Conservation (phyloP, 129 eudicot species). For the Escallonia rubra region DNA sequence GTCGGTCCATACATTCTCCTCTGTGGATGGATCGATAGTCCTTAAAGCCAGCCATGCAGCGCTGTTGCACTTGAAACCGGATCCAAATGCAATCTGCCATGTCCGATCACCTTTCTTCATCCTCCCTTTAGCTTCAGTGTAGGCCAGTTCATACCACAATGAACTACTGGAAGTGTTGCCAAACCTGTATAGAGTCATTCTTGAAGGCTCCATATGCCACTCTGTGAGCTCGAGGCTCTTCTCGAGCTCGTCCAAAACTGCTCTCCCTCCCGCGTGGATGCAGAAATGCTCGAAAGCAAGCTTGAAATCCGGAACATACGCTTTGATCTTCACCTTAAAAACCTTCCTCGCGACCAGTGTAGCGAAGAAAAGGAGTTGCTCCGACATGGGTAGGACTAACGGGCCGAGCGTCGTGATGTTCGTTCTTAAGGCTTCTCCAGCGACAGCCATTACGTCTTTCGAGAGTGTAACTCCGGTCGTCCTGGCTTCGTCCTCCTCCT, state of each 20-base stretch:
- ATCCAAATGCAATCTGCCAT: slow-evolving; percentile 10
- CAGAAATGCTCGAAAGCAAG: slow-evolving; percentile 40
- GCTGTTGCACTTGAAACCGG: slow-evolving; percentile 6
- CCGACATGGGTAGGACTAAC: slow-evolving; percentile 31
- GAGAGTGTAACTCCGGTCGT: slow-evolving; percentile 26
- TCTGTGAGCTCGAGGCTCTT: slow-evolving; percentile 26
- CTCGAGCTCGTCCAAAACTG: slow-evolving; percentile 35
- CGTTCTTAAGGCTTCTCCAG: slow-evolving; percentile 30
- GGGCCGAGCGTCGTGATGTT: slow-evolving; percentile 37
- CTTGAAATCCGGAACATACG: slow-evolving; percentile 39
- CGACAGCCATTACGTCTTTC: slow-evolving; percentile 34
- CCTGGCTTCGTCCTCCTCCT: slow-evolving; percentile 19
- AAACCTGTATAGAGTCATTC: slow-evolving; percentile 36
- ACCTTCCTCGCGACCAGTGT: slow-evolving; percentile 25
- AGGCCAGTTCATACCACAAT: slow-evolving; percentile 1
- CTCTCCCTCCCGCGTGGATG: slow-evolving; percentile 36
- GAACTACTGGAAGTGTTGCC: slow-evolving; percentile 13
- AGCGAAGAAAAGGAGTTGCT: slow-evolving; percentile 26
- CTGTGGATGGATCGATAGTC: neutral
- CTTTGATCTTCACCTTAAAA: slow-evolving; percentile 29
- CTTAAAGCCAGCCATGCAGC: slow-evolving; percentile 5
- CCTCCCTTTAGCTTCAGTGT: neutral
- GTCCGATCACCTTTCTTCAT: neutral
- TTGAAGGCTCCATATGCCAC: slow-evolving; percentile 43
- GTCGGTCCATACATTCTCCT: slow-evolving; percentile 3